Conservation (phyloP, 2,329 filamentous ascomycete genomes). For the Nakataea oryzae region DNA sequence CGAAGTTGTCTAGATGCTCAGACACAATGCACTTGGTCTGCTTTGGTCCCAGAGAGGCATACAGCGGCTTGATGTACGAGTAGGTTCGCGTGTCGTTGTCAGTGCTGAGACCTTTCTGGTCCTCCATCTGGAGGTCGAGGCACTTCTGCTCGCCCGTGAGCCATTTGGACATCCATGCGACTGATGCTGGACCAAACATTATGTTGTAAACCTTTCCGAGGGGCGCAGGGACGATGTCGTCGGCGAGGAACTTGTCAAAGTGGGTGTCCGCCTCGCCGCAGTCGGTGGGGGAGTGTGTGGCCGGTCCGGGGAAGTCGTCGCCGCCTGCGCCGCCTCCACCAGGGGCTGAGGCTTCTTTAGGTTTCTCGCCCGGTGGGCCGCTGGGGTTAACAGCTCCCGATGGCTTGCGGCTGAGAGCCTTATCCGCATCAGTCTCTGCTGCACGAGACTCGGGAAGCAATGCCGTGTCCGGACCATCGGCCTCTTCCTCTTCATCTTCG, state of each 20-base stretch:
- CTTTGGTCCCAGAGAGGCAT: conserved; percentile 74
- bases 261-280: conserved; percentile 71
- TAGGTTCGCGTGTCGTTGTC: conserved; percentile 68
- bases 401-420: conserved; percentile 57
- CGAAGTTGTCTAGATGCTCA: conserved; percentile 73
- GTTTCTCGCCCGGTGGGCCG: conserved; percentile 34
- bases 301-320: conserved; percentile 74
- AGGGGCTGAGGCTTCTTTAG: conserved; percentile 33
- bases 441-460: conserved; percentile 28
- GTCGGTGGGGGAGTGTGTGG: conserved; percentile 71
- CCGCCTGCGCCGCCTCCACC: conserved; percentile 7
- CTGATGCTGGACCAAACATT: conserved; percentile 74
- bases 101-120: conserved; percentile 65
- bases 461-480: conserved; percentile 35
- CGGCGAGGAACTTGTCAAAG: conserved; percentile 75
- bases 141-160: conserved; percentile 82
- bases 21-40: conserved; percentile 91
- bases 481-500: conserved; percentile 57
- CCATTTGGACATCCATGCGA: conserved; percentile 77
- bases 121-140: conserved; percentile 75
- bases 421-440: conserved; percentile 48
- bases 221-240: conserved; percentile 78
- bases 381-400: conserved; percentile 46
- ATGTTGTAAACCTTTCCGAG: conserved; percentile 85
- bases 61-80: conserved; percentile 85